These are phyloP conservation scores for Gynochthodes officinalis DNA, from an alignment of 257 asterid genomes.

Conservation along the genomic window DNA sequence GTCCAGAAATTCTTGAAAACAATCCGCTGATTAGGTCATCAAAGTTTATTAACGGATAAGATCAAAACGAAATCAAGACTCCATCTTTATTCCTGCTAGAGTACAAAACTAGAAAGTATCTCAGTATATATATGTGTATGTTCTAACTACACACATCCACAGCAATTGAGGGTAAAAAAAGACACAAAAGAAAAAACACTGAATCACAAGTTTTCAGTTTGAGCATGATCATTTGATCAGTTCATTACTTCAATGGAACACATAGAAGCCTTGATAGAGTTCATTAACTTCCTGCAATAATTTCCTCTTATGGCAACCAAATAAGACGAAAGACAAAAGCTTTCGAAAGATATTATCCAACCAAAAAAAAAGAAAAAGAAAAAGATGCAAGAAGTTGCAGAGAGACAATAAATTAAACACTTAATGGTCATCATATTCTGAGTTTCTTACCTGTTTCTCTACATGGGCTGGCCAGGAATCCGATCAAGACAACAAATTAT, in stretches of 20 bases:
- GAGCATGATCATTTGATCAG: background rate
- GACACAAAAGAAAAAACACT: background rate
- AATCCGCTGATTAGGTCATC: background rate
- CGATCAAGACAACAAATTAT: background rate
- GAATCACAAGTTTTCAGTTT: background rate
- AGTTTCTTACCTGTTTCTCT: background rate
- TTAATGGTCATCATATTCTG: background rate
- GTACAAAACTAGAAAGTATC: background rate
- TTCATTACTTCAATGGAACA: background rate
- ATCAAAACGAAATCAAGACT: background rate
- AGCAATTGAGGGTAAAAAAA: background rate
- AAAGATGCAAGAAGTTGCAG: background rate
- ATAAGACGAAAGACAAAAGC: background rate
- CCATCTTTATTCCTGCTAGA: background rate
- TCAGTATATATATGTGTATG: background rate
- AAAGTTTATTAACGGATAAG: background rate
- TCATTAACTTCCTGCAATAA: background rate
- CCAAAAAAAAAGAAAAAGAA: too few relatives aligned
- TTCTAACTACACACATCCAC: background rate
- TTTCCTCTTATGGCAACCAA: background rate
- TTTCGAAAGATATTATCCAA: background rate
- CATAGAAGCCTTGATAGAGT: background rate
- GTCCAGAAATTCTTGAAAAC: background rate
- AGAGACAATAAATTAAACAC: background rate
- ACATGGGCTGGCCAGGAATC: background rate